Evolutionary conservation across 306 rosid species (phyloP), one percentile per base, ranked within the genome.

Genomic region (Fragaria ananassa): DNA sequence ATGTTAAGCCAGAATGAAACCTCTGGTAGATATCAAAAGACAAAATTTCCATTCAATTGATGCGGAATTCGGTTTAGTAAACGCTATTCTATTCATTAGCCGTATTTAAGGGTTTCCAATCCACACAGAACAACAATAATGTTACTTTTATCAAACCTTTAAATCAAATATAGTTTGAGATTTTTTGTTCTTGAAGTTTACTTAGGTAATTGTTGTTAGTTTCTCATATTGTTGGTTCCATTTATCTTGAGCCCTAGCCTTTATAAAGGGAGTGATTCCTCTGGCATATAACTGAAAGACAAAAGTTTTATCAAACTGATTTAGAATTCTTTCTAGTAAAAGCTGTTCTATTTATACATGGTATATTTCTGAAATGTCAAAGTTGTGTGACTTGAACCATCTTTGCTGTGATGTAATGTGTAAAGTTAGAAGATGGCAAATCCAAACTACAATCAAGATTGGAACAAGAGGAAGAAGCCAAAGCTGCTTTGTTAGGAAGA

Each of bases 381-480:
- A 49, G 3, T 50, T 68, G 41, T 44, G 51, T 71, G 82, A 77
- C 78, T 66, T 87, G 76, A 88, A 79, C 76, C 75, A 53, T 78
- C 68, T 75, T 83, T 76, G 71, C 53, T 86, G 74, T 70, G 75
- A 66, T 84, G 79, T 80, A 74, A 82, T 79, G 81, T 85, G 58
- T 81, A 80, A 81, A 96, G 99, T 88, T 96, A 83, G 98, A 96
- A 78, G 99, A 89, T 77, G 98, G 99, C 81, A 96, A 89, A 85
- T 90, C 86, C 83, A 93, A 86, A 84, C 84, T 96, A 82, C 99
- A 93, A 68, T 92, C 98, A 74, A 86, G 97, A 85, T 80, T 96
- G 93, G 99, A 96, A 87, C 91, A 96, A 88, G 99, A 96, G 78
- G 99, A 96, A 87, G 97, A 96, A 13, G 98, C 98, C 45, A 96